Base-by-base conservation (phyloP, 257 asterid species). In the Lavandula angustifolia region DNA sequence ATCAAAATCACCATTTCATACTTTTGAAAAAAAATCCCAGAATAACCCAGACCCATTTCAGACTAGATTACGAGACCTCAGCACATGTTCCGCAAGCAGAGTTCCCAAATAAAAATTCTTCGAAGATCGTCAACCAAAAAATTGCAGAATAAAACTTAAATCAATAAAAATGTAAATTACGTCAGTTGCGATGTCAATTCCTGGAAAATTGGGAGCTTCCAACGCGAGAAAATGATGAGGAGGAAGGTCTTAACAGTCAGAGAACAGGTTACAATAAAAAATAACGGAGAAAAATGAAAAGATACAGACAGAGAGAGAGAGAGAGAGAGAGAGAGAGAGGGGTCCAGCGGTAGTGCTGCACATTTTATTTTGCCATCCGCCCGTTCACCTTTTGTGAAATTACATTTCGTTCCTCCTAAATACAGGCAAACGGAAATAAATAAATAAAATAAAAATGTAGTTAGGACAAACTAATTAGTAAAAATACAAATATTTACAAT, bases 201-300 rank as follows among this genome's bases (percentile, higher is more conserved):
- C 73, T 64, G 67, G 54, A 42, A 40, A 72, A 12, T 43, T 18
- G 72, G 40, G 73, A 68, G 66, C 66, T 68, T 68, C 76, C 57
- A 35, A 68, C 67, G 63, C 70, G 46, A 62, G 61, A 73, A 55
- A 57, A 64, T 42, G 76, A 63, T 34, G 65, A 72, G 51, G 75
- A 59, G 1, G 67, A 55, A 55, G 69, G 72, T 67, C 69, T 50
- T 38, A 42, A 75, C 46, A 40, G 71, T 31, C 62, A 51, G 70
- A 70, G 1, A 6, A 38, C 7, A 38, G 43, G 3, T 5, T 38
- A 5, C 7, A 38, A 38, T 38, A 38, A 22, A 22, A 0, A 22
- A 22, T 22, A 22, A 22, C 27, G 27, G 27, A 22, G 27, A 22
- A 22, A n/a, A n/a, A n/a, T n/a, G n/a, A n/a, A 22, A 22, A 22